Conservation (phyloP, 2,329 filamentous ascomycete species). For the Penicillium sp. region DNA sequence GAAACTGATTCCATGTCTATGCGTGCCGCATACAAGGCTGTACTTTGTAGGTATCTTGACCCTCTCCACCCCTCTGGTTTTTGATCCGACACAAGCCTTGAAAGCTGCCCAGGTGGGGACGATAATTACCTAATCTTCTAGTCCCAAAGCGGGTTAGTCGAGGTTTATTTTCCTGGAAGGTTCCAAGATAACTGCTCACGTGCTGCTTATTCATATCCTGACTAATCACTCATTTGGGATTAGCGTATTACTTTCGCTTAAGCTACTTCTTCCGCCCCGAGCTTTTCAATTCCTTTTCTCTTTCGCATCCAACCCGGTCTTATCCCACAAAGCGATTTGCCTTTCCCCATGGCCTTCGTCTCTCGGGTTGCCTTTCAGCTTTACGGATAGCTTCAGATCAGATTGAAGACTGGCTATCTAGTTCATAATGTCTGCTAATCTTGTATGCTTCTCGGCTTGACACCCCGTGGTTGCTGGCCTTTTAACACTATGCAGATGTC, state of each 20-base stretch:
- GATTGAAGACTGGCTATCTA: constrained; percentile 16
- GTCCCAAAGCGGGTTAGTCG: not conserved
- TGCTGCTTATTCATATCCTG: not conserved
- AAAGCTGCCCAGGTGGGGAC: not conserved
- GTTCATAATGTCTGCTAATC: constrained; percentile 40
- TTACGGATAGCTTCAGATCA: constrained; percentile 30
- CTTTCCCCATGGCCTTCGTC: constrained; percentile 35
- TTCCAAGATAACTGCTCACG: not conserved
- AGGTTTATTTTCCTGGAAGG: not conserved
- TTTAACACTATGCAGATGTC: constrained; percentile 57
- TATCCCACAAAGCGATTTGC: constrained; percentile 23
- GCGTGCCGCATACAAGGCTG: not conserved
- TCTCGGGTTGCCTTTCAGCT: constrained; percentile 32
- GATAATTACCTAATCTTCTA: constrained; percentile 1
- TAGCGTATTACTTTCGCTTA: constrained; percentile 28
- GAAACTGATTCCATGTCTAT: constrained; percentile 37
- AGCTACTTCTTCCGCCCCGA: constrained; percentile 14
- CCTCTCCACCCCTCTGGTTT: constrained; percentile 3
- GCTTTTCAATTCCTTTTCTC: constrained; percentile 24
- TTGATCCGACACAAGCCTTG: not conserved
- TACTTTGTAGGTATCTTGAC: not conserved
- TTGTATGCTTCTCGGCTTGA: constrained; percentile 41
- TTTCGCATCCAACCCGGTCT: constrained; percentile 13
- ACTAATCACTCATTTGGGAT: constrained; percentile 11
- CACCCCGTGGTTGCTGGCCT: constrained; percentile 29